phyloP scores from a whole-genome alignment of 1,284 basidiomycete species.

The Takashimella tepidaria region DNA sequence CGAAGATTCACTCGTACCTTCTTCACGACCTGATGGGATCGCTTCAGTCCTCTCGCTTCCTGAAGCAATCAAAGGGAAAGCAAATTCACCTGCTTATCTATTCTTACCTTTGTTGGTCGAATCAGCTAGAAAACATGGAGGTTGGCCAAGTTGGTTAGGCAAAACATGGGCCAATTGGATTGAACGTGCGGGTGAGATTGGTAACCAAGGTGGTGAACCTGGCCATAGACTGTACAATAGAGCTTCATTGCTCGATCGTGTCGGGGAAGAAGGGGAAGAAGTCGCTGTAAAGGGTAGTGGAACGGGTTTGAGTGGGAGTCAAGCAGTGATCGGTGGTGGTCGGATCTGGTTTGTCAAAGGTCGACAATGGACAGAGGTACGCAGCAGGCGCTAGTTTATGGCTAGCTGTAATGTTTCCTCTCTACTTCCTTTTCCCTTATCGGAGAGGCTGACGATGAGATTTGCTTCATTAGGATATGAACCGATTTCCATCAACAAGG shows the following conservation, averaged over 20 bases:
- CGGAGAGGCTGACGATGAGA: neutral
- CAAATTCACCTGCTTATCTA: conserved; percentile 28
- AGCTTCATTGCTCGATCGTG: conserved; percentile 29
- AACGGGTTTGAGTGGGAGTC: conserved; percentile 23
- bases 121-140: conserved; percentile 37
- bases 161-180: conserved; percentile 32
- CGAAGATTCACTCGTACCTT: conserved; percentile 2
- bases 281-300: conserved; percentile 22
- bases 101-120: conserved; percentile 39
- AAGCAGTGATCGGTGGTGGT: conserved; percentile 50
- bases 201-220: conserved; percentile 11
- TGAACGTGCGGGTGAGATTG: neutral
- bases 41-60: conserved; percentile 20
- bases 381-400: neutral
- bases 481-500: conserved; percentile 67
- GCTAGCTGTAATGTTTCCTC: too few relatives aligned
- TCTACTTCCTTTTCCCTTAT: too few relatives aligned
- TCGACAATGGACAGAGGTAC: conserved; percentile 66
- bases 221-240: conserved; percentile 27
- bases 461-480: too few relatives aligned
- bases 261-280: neutral
- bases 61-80: conserved; percentile 17
- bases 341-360: conserved; percentile 75
- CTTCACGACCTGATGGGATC: conserved; percentile 5
- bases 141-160: conserved; percentile 45